These are phyloP conservation scores for Microbotryomycetes sp. DNA, from an alignment of 1,284 basidiomycete genomes.

Conservation along the genomic window DNA sequence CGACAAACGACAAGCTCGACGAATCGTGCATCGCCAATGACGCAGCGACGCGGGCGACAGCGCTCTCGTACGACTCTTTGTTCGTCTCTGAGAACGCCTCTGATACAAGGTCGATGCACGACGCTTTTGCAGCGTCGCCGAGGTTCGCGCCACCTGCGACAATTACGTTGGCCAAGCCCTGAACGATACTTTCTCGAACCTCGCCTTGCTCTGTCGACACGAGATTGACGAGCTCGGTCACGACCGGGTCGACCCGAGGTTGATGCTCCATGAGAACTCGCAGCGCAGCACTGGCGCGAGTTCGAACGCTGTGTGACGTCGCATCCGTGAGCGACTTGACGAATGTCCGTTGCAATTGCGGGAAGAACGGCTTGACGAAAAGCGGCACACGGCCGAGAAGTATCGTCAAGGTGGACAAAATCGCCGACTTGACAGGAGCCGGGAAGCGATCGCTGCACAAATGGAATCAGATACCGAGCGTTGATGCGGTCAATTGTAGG, in stretches of 20 bases:
- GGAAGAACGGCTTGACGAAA: constrained; percentile 97
- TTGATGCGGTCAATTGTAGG: background rate
- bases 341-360: constrained; percentile 92
- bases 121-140: constrained; percentile 63
- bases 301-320: constrained; percentile 69
- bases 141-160: constrained; percentile 64
- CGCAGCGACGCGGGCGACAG: constrained; percentile 60
- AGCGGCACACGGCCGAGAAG: constrained; percentile 77
- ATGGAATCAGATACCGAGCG: background rate
- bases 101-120: constrained; percentile 64
- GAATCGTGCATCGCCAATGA: constrained; percentile 57
- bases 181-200: constrained; percentile 64
- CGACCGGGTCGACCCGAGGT: constrained; percentile 59
- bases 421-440: constrained; percentile 81
- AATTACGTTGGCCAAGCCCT: constrained; percentile 71
- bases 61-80: constrained; percentile 67
- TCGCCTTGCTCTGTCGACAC: constrained; percentile 55
- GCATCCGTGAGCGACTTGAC: constrained; percentile 86
- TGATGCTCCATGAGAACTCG: constrained; percentile 90
- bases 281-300: constrained; percentile 71
- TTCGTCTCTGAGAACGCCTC: constrained; percentile 69
- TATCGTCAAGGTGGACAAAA: constrained; percentile 69
- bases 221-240: constrained; percentile 60
- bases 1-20: constrained; percentile 58
- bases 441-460: constrained; percentile 51